Base-by-base conservation (phyloP, 352 stramenopile species). In the Pythium folliculosum region DNA sequence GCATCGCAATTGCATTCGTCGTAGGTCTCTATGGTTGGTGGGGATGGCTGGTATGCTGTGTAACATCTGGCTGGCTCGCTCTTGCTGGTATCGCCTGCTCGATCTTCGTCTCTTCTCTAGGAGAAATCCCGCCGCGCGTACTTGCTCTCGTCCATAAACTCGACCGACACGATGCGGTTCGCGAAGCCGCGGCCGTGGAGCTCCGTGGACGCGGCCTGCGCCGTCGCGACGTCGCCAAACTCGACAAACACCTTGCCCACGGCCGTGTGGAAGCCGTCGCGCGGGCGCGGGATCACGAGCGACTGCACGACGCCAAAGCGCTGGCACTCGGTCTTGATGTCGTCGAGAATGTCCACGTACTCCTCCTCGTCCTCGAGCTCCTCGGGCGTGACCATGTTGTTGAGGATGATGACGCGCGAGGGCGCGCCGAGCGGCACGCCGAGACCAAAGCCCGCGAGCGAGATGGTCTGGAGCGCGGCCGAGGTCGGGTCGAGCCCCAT, bases 361-460 rank as follows among this genome's bases (percentile, higher is more conserved):
- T 99, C 96, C 38, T 98, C 90, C 17, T 98, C 89, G 52, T 98
- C 95, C 10, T 89, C 77, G 3, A 99, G 82, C 77, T 99, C 97
- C 65, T 99, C 94, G 8, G 96, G 80, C 22, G 86, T 97, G 2
- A 99, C 95, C 97, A 99, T 99, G 76, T 99, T 99, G 19, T 95
- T 84, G 67, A 99, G 79, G 17, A 99, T 93, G 53, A 99, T 77
- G 37, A 98, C 89, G 25, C 82, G 81, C 63, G 82, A 92, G 4
- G 87, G 85, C 17, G 51, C 70, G n/a, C 86, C 84, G 19, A 89
- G 69, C 19, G 84, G 87, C 13, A 84, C 60, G 35, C 76, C 78
- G 21, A 80, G 61, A 7, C 76, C 63, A 50, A 77, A 63, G 19
- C 67, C 76, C 60, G 83, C 85, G 64, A 95, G 61, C 25, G 70